Evolutionary conservation across 2,329 filamentous ascomycete genomes (phyloP), one percentile per base, ranked within the genome.

Genomic region (Exophiala calicioides): DNA sequence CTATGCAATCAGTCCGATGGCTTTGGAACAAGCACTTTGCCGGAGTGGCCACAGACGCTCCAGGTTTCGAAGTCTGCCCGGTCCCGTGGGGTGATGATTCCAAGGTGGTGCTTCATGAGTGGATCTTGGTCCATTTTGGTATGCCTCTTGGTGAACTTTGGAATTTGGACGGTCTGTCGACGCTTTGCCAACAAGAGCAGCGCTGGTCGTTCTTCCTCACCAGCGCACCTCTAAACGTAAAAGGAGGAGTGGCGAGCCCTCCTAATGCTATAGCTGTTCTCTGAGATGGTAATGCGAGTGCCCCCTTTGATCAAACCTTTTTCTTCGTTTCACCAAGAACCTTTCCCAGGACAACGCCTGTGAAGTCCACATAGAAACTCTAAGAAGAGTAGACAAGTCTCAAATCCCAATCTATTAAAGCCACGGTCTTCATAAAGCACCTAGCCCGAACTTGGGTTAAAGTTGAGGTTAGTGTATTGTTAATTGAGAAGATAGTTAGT

Each of bases 171-270:
- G 56, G 51, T 21, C 54, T 72, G 37, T 55, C 62, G 8, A 49
- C 58, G 43, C 55, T 65, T 40, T 72, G 69, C 56, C 13, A 5
- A 47, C 58, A 55, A 30, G 30, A 53, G 54, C 3, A 60, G 2
- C 29, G 68, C 13, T 70, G 62, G 62, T 59, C 55, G 1, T 78
- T 78, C 46, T 77, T 78, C 45, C 59, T 78, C n/a, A 66, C 68
- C 1, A 74, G 69, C 7, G n/a, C n/a, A 13, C 54, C 54, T 6
- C 27, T 57, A 13, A 21, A 55, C 37, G n/a, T 57, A 6, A 46
- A 38, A 9, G 46, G 50, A 13, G 55, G 52, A 5, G 49, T 57
- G 13, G 52, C 39, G 8, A 50, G 43, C 30, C 55, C 55, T 3
- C 36, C 52, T 6, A 58, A 58, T 33, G 47, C 47, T 10, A 45